These are phyloP conservation scores for Solanum peruvianum DNA, from an alignment of 257 asterid species.

Conservation along the genomic window DNA sequence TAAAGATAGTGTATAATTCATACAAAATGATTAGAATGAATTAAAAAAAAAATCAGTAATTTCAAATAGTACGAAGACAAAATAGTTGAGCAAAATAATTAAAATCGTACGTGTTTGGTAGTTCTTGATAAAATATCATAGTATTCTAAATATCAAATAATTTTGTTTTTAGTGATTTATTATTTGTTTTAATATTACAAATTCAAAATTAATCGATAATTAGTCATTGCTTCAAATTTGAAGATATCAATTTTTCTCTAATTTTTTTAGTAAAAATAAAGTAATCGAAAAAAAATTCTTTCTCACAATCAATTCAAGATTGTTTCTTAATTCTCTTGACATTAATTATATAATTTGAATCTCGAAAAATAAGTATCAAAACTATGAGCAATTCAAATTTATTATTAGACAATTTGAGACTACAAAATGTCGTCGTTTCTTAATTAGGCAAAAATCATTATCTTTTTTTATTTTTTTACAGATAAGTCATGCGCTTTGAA, in stretches of 20 bases:
- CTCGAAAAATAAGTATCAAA: neutral
- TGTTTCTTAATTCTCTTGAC: neutral
- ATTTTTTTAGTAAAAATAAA: no score
- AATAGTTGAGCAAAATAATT: neutral
- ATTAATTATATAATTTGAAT: neutral
- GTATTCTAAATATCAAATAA: no score
- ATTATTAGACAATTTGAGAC: neutral
- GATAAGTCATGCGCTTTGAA: neutral
- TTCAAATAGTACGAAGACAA: neutral
- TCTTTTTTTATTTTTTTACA: neutral
- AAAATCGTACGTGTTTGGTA: neutral
- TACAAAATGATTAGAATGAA: no score
- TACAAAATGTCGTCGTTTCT: neutral
- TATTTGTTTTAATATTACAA: no score
- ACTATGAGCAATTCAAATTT: neutral
- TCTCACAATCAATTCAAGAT: neutral
- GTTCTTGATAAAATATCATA: neutral
- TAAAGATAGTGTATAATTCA: no score
- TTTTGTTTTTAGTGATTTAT: no score
- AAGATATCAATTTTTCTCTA: neutral
- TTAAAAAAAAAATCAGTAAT: no score
- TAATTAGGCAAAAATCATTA: neutral
- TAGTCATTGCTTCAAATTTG: neutral
- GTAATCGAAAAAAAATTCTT: neutral
- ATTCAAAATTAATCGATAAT: no score